A percentile compares a stretch with the other conserved stretches of the same genome.
Conservation (phyloP, 1,139 yeast genomes). For the Pichia sp. region DNA sequence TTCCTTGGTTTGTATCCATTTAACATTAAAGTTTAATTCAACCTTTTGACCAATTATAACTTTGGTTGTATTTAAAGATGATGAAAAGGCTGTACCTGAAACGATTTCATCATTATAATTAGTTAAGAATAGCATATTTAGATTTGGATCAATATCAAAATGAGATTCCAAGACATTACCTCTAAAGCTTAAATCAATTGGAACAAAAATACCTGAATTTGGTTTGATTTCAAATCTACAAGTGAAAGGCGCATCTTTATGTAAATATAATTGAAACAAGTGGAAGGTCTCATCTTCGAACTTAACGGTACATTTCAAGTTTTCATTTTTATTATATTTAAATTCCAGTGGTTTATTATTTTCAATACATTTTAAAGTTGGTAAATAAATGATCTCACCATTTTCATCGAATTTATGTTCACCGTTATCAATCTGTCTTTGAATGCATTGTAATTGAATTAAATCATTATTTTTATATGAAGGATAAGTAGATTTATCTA, state of each 20-base stretch:
- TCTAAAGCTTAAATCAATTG: constrained; percentile 58
- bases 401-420: constrained; percentile 64
- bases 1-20: constrained; percentile 40
- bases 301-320: constrained; percentile 53
- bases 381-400: constrained; percentile 49
- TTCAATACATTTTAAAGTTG: constrained; percentile 61
- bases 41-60: constrained; percentile 60
- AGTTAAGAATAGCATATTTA: constrained; percentile 48
- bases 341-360: constrained; percentile 53
- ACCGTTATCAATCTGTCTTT: constrained; percentile 65
- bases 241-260: constrained; percentile 70
- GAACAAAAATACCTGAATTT: constrained; percentile 50
- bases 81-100: constrained; percentile 53
- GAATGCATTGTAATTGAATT: constrained; percentile 53
- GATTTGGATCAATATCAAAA: constrained; percentile 54
- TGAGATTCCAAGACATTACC: constrained; percentile 67
- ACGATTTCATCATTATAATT: constrained; percentile 31
- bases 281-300: constrained; percentile 67
- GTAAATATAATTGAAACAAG: constrained; percentile 65
- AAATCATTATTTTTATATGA: constrained; percentile 41
- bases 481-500: constrained; percentile 16
- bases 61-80: constrained; percentile 57
- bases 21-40: constrained; percentile 50
- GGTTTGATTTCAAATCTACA: constrained; percentile 54
- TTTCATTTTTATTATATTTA: constrained; percentile 47